A percentile compares a stretch with the other conserved stretches of the same genome.
Evolutionary conservation across 2,329 filamentous ascomycete genomes (phyloP).

Genomic region (Aureobasidium leucospermi): DNA sequence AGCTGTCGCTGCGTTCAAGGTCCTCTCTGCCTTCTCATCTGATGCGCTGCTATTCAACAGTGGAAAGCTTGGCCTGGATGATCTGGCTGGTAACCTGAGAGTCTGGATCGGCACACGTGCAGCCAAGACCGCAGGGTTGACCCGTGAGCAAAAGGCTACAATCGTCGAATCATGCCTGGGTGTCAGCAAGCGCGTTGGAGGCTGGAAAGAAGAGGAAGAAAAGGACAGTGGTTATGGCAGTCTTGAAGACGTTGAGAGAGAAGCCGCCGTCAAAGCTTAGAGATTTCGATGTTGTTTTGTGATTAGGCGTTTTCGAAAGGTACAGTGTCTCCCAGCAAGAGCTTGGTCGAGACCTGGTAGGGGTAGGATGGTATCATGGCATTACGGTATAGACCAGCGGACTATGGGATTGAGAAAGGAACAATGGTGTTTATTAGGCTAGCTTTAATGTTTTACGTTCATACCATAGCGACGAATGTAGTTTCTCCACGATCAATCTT

Average conservation of each 20-base stretch:
- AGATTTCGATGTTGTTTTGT: background rate
- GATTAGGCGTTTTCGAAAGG: background rate
- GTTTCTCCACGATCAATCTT: too few species aligned
- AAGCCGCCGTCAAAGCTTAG: background rate
- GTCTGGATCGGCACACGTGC: conserved; percentile 41
- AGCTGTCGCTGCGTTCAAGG: conserved; percentile 37
- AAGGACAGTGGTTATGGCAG: conserved; percentile 27
- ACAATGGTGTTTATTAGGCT: background rate
- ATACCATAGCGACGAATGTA: too few species aligned
- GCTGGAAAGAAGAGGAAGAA: conserved; percentile 24
- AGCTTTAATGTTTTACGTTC: too few species aligned
- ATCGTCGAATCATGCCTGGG: conserved; percentile 36
- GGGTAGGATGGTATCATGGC: background rate
- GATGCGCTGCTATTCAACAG: conserved; percentile 27
- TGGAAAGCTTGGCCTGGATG: conserved; percentile 34
- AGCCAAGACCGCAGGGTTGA: conserved; percentile 34
- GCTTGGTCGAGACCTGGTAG: background rate
- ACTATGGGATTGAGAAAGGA: background rate
- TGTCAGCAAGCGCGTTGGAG: conserved; percentile 38
- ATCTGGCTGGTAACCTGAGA: conserved; percentile 36
- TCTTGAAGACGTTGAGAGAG: conserved; percentile 8
- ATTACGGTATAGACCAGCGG: background rate
- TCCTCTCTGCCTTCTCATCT: conserved; percentile 32
- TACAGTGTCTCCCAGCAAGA: background rate
- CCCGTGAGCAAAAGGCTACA: conserved; percentile 29